These are phyloP conservation scores for Aspergillus pseudonomiae DNA, from an alignment of 2,329 filamentous ascomycete genomes.

Conservation along the genomic window DNA sequence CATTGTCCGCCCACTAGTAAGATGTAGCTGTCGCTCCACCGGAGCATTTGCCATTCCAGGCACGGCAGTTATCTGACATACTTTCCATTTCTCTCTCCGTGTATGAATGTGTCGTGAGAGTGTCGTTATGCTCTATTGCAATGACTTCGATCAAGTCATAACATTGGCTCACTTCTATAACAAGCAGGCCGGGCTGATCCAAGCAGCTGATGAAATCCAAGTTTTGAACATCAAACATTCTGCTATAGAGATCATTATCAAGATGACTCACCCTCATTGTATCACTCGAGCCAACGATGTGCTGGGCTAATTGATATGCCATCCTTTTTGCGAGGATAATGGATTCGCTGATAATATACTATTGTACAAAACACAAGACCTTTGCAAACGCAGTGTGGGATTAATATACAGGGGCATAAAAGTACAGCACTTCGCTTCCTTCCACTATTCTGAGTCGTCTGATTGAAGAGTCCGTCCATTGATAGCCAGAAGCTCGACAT, in stretches of 20 bases:
- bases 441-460: conserved; percentile 7
- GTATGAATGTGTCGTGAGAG: not conserved
- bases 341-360: not conserved
- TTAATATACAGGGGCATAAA: not conserved
- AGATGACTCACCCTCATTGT: too few relatives aligned
- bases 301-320: not conserved
- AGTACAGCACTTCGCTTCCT: not conserved
- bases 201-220: too few relatives aligned
- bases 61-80: not conserved
- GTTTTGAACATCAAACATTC: too few relatives aligned
- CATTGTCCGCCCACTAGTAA: not conserved
- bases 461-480: conserved; percentile 11
- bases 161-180: too few relatives aligned
- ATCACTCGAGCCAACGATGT: not conserved
- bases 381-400: not conserved
- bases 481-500: conserved; percentile 14
- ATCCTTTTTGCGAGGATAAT: not conserved
- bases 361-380: not conserved
- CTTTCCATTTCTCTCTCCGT: not conserved
- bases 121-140: not conserved
- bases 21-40: too few relatives aligned
- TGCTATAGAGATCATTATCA: too few relatives aligned
- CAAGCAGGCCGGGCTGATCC: too few relatives aligned
- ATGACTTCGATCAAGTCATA: too few relatives aligned
- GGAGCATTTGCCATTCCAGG: not conserved